A percentile compares a stretch with the other conserved stretches of the same genome.
phyloP scores from a whole-genome alignment of 331 rosid species.

The Malus hybrid region DNA sequence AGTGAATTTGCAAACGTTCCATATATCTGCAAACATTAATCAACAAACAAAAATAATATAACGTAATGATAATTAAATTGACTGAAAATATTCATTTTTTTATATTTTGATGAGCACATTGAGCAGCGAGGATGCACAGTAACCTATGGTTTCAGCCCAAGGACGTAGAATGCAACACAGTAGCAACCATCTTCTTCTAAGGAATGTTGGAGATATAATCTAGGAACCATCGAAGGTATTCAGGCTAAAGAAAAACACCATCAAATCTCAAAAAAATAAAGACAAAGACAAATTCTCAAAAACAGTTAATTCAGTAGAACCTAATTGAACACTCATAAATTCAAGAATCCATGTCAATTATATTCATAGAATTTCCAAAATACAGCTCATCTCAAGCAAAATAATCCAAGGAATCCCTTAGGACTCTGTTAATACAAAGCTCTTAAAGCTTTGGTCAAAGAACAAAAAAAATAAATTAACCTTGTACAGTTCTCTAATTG shows the following conservation, averaged over 20 bases:
- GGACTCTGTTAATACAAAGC: too few relatives aligned
- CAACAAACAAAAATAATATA: neutral
- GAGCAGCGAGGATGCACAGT: neutral
- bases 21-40: slow-evolving; percentile 23
- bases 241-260: neutral
- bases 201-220: neutral
- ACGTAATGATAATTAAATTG: neutral
- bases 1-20: slow-evolving; percentile 24
- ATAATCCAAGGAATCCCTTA: neutral
- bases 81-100: neutral
- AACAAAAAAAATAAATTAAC: too few relatives aligned
- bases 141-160: slow-evolving; percentile 4
- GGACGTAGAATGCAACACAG: slow-evolving; percentile 9
- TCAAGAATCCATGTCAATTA: neutral
- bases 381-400: neutral
- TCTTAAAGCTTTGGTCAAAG: too few relatives aligned
- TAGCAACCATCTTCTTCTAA: slow-evolving; percentile 4
- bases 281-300: neutral
- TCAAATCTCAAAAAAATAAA: neutral
- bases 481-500: too few relatives aligned
- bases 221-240: neutral
- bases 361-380: neutral
- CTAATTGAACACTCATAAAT: neutral
- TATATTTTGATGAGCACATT: neutral
- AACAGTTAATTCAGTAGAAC: neutral